Evolutionary conservation across 768 basidiomycete species (phyloP), one percentile per base, ranked within the genome.

Genomic region (Pleurotus platypus): DNA sequence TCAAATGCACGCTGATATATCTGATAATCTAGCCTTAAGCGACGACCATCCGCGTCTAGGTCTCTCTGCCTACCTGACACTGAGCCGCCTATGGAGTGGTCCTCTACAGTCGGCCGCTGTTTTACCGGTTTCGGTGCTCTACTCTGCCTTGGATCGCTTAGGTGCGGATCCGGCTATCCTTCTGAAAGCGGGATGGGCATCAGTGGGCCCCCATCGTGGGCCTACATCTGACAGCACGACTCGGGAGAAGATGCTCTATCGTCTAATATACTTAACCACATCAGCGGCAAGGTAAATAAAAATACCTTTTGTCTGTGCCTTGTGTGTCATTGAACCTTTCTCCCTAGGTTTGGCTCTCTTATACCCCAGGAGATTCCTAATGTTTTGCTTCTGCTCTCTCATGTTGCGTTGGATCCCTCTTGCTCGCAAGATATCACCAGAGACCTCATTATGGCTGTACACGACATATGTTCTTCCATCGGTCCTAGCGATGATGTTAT

Each of bases 371-470:
- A 86, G 18, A 62, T 79, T 1, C 74, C 80, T 11, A 75, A 82
- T 57, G 64, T 85, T 18, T 61, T 86, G 6, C 60, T 83, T 49
- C 68, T 74, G 2, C 61, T 91, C 42, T 58, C 85, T 3, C 69
- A 86, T 2, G 65, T 90, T 24, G 84, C 75, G 2, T 75, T 87
- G 59, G 89, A 90, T 61, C 66, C 74, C 1, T 68, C 74, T 11
- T 78, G 78, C 30, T 68, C 77, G 1, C 63, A 67, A 3, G 77
- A 80, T 12, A 70, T 85, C 6, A 72, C 68, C 55, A 70, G 66
- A 22, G 81, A 82, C 5, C 67, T 87, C 46, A 75, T 75, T 46
- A 61, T 70, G 5, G 73, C 79, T 1, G 67, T 87, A 40, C 77
- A 86, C 48, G 62, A 65, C 20, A 60, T 85, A 37, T 83, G 80